phyloP scores from a whole-genome alignment of 2,329 filamentous ascomycete genomes.

The Grosmannia huntii region DNA sequence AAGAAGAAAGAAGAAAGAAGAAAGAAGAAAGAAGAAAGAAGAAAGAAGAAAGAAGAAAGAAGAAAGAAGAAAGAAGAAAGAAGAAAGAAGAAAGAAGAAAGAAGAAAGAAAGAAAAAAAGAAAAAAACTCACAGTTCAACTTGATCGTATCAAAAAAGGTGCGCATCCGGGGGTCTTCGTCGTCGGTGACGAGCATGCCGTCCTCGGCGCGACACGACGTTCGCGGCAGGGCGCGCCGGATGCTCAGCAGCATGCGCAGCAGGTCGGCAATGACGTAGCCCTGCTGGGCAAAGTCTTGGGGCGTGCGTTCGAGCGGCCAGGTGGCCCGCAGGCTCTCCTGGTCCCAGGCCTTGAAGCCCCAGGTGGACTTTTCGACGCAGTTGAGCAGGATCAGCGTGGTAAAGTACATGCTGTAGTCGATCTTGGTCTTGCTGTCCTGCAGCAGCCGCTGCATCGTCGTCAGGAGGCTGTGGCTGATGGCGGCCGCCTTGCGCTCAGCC shows the following conservation, averaged over 20 bases:
- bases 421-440: conserved; percentile 46
- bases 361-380: conserved; percentile 54
- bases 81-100: background rate
- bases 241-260: conserved; percentile 48
- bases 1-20: background rate
- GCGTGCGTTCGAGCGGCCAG: conserved; percentile 49
- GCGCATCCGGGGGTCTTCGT: conserved; percentile 30
- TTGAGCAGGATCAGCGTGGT: conserved; percentile 50
- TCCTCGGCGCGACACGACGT: conserved; percentile 30
- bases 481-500: conserved; percentile 49
- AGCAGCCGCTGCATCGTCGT: conserved; percentile 48
- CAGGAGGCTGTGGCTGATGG: conserved; percentile 44
- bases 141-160: conserved; percentile 44
- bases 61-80: background rate
- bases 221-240: conserved; percentile 45
- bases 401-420: conserved; percentile 49
- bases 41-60: background rate
- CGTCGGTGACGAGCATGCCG: conserved; percentile 33
- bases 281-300: conserved; percentile 43
- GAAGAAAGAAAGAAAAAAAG: background rate
- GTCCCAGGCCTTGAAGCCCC: conserved; percentile 57
- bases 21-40: background rate
- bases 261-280: conserved; percentile 45
- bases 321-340: conserved; percentile 44
- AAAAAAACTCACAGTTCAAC: conserved; percentile 38